Base-by-base conservation (phyloP, 169 alveolate genomes). In the Miamiensis avidus region DNA sequence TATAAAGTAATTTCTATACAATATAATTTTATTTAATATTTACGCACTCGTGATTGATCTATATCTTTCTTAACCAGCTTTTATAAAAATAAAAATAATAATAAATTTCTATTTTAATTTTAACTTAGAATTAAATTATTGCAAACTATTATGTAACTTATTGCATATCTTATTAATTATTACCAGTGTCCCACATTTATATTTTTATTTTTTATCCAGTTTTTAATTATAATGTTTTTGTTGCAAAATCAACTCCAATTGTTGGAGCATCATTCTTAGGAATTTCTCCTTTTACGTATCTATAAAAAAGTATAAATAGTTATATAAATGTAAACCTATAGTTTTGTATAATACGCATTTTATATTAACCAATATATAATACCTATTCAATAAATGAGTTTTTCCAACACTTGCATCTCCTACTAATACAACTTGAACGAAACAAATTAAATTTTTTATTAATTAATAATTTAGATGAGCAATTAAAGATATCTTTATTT, bases 161-260 rank as follows among this genome's bases (percentile, higher is more conserved):
- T 30, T 1, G 31, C 31, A 15, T 64, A 11, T 64, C 28, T 65
- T 31, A 0, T 0, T 28, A 6, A 31, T 29, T 4, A 30, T 83
- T 88, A 88, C 92, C 95, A 1, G 98, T 93, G 81, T 95, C 98
- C 98, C 98, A 95, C 33, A 95, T 95, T 87, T 95, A 91, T n/a
- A 96, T 95, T 75, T 93, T 95, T 27, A 95, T 93, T 34, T 93
- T 92, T 49, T 95, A 94, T 25, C 96, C 97, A 87, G 91, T 90
- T 84, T 91, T 87, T 81, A 95, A 87, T 75, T 92, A 89, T 26
- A 95, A 94, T 76, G 94, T 89, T 82, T 93, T 95, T 29, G 96
- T 94, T 16, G 96, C 98, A 85, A 95, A 95, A 81, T 95, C 98
- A 29, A 95, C 94, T 31, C 97, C 98, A 74, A 95, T 95, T 31